Evolutionary conservation across 2,329 filamentous ascomycete species (phyloP).

Genomic region (Hymenoscyphus fructigenus): DNA sequence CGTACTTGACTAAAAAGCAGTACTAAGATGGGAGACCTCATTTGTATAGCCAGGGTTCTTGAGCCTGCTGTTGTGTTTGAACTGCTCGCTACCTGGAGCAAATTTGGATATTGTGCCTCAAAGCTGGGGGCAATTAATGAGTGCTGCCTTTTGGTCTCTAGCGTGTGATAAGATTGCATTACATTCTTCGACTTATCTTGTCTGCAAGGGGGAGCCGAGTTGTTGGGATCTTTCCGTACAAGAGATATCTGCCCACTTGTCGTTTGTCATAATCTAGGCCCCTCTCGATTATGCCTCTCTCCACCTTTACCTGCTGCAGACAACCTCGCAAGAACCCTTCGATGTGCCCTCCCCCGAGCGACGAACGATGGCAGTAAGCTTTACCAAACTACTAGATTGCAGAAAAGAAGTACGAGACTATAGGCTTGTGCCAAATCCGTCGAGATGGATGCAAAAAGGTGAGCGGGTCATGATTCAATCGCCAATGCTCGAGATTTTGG

Average conservation of each 20-base stretch:
- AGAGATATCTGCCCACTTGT: neutral
- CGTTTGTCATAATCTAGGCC: neutral
- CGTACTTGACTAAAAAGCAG: neutral
- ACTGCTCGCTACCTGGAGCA: neutral
- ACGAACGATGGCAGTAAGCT: slow-evolving; percentile 10
- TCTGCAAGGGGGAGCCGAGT: slow-evolving; percentile 8
- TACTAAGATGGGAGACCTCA: neutral
- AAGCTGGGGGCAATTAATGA: neutral
- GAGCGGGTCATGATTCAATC: slow-evolving; percentile 28
- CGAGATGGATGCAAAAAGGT: slow-evolving; percentile 23
- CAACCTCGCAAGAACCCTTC: neutral
- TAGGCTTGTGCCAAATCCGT: slow-evolving; percentile 24
- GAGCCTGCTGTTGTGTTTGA: too few relatives aligned
- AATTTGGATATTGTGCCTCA: neutral
- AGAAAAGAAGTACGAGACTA: slow-evolving; percentile 26
- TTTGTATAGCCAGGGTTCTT: neutral
- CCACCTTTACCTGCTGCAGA: neutral
- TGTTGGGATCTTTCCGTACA: neutral
- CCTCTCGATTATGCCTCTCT: neutral
- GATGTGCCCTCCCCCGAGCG: neutral
- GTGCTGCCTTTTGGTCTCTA: neutral
- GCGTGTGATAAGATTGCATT: neutral
- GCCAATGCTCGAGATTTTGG: slow-evolving; percentile 21
- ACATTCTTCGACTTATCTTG: neutral
- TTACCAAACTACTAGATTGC: slow-evolving; percentile 12